These are phyloP conservation scores for Entoloma clypeatum DNA, from an alignment of 1,284 basidiomycete species.

Conservation along the genomic window DNA sequence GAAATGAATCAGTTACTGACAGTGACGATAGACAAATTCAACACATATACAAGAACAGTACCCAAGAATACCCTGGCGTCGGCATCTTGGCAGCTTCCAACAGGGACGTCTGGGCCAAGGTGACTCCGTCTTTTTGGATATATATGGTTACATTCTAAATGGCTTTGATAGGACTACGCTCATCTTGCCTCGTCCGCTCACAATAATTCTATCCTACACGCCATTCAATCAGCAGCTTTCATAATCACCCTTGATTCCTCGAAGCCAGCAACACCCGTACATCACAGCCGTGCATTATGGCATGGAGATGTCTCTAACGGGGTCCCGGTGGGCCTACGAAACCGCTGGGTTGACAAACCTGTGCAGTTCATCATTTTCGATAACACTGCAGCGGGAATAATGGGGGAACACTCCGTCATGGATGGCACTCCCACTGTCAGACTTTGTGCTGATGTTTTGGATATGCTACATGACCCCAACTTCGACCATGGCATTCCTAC, in stretches of 20 bases:
- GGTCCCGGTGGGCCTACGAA: constrained; percentile 53
- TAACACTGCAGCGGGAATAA: constrained; percentile 75
- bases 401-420: constrained; percentile 93
- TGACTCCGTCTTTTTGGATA: constrained; percentile 21
- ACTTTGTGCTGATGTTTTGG: constrained; percentile 71
- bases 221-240: constrained; percentile 81
- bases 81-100: constrained; percentile 76
- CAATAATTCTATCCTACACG: constrained; percentile 64
- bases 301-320: constrained; percentile 56
- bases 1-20: not conserved
- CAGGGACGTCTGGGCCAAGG: constrained; percentile 83
- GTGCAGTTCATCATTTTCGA: constrained; percentile 80
- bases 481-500: constrained; percentile 51
- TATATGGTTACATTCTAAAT: constrained; percentile 12
- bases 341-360: constrained; percentile 83
- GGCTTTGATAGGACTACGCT: constrained; percentile 52
- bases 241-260: constrained; percentile 74
- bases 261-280: constrained; percentile 47
- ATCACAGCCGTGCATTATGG: constrained; percentile 68
- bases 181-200: constrained; percentile 50
- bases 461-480: constrained; percentile 53
- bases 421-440: constrained; percentile 64
- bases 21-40: constrained; percentile 59
- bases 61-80: constrained; percentile 63
- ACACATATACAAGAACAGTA: constrained; percentile 66